phyloP scores from a whole-genome alignment of 768 basidiomycete species.

The Termitomyces heimii region DNA sequence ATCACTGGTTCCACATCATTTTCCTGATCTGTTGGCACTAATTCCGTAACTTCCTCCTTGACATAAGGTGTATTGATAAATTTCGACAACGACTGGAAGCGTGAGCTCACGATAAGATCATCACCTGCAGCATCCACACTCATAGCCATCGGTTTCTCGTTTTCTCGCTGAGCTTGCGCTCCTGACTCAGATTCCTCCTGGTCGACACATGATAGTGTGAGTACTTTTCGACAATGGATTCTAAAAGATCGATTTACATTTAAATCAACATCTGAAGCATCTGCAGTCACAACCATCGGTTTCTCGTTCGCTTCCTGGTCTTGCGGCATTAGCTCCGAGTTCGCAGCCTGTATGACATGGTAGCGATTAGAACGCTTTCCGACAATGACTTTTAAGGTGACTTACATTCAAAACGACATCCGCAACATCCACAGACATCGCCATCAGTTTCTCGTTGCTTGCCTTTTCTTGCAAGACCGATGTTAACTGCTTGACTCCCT shows the following conservation, averaged over 20 bases:
- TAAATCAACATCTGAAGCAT: neutral
- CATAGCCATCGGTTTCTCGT: neutral
- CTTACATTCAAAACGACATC: neutral
- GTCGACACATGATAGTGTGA: neutral
- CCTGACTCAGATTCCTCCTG: neutral
- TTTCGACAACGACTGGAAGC: neutral
- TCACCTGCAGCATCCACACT: neutral
- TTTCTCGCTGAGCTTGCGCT: neutral
- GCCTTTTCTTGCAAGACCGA: neutral
- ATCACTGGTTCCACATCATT: neutral
- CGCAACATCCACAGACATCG: constrained; percentile 1
- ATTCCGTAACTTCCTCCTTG: neutral
- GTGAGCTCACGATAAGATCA: neutral
- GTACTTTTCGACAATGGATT: neutral
- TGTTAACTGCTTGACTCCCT: too few relatives aligned
- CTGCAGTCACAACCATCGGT: constrained; percentile 1
- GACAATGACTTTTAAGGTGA: neutral
- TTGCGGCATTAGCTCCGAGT: neutral
- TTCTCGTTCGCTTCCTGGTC: neutral
- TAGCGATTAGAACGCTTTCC: neutral
- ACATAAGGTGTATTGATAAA: neutral
- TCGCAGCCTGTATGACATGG: neutral
- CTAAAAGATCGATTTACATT: neutral
- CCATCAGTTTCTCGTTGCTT: neutral
- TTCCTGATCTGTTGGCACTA: neutral